Base-by-base conservation (phyloP, 805 yeast genomes). In the Huiozyma naganishii region DNA sequence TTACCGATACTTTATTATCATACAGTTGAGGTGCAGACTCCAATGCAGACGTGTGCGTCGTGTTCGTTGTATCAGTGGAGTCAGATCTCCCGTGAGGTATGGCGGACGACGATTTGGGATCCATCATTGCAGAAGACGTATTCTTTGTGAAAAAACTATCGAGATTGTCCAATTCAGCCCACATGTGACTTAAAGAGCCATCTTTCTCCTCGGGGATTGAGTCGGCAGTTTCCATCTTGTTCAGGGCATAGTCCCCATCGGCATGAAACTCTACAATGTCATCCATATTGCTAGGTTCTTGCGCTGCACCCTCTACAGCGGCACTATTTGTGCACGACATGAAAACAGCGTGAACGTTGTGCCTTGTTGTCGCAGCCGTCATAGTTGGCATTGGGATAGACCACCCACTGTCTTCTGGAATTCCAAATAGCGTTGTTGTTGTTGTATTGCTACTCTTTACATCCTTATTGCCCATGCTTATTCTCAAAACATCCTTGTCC, bases 371-470 rank as follows among this genome's bases (percentile, higher is more conserved):
- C 0, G 95, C 83, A 0, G 96, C 87, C 1, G 92, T 81, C 37
- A 87, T 78, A 0, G 90, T 85, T 2, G 98, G 96, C 90, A 85
- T 83, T 1, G 97, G 95, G 41, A 94, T 79, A 0, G 96, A 81
- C 99, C 99, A 92, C 1, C 99, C 99, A 55, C 83, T 79, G 9
- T 85, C 95, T 29, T 64, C 69, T 0, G 98, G 97, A 27, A 90
- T 80, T 11, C 98, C 98, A 67, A 88, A 94, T 44, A 92, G 67
- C 0, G 97, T 87, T 0, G 92, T 88, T 3, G 92, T 81, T 52
- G 77, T 80, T 51, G 84, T 95, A 57, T 82, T 83, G 50, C 85
- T 94, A 49, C 82, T 84, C 52, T 83, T 77, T 52, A 83, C 70
- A 7, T 85, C 76, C 10, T 80, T 69, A 51, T 84, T 87, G 8